Percentiles rank a stretch among this genome's conserved stretches.
Evolutionary conservation across 192 early-diverging fungal species (phyloP).

Genomic region (Physocladia obscura): DNA sequence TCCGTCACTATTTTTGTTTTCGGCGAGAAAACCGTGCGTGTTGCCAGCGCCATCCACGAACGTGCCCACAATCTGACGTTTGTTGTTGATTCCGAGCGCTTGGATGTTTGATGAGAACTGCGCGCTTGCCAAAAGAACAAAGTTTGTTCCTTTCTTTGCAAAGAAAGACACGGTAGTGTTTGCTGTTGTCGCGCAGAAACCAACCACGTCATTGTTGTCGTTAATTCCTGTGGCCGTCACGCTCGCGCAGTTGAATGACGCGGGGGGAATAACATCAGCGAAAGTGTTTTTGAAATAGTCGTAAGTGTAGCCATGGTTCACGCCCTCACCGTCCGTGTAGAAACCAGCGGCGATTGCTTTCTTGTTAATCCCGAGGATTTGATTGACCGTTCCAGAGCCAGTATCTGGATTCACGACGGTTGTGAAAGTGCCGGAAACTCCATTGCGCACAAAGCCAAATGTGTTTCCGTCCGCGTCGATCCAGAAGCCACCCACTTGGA

Average conservation of each 20-base stretch:
- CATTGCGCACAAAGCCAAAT: not conserved
- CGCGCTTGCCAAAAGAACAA: not conserved
- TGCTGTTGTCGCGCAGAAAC: conserved; percentile 3
- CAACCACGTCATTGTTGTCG: not conserved
- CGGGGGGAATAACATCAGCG: not conserved
- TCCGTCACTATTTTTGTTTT: not conserved
- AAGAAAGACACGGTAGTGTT: conserved; percentile 1
- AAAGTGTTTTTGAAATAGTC: not conserved
- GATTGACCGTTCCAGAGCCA: not conserved
- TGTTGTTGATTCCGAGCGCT: conserved; percentile 1
- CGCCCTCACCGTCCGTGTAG: not conserved
- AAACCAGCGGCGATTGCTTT: not conserved
- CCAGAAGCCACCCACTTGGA: not conserved
- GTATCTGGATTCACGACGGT: not conserved
- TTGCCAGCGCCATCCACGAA: not conserved
- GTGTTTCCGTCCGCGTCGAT: not conserved
- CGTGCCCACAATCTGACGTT: not conserved
- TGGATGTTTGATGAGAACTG: not conserved
- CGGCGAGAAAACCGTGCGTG: not conserved
- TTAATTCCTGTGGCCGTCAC: not conserved
- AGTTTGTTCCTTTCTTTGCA: not conserved
- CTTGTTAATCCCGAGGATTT: not conserved
- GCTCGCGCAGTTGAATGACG: not conserved
- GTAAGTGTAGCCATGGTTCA: not conserved
- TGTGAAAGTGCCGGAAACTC: not conserved